Conservation (phyloP, 2,329 filamentous ascomycete genomes). For the Fusarium protoensiforme region DNA sequence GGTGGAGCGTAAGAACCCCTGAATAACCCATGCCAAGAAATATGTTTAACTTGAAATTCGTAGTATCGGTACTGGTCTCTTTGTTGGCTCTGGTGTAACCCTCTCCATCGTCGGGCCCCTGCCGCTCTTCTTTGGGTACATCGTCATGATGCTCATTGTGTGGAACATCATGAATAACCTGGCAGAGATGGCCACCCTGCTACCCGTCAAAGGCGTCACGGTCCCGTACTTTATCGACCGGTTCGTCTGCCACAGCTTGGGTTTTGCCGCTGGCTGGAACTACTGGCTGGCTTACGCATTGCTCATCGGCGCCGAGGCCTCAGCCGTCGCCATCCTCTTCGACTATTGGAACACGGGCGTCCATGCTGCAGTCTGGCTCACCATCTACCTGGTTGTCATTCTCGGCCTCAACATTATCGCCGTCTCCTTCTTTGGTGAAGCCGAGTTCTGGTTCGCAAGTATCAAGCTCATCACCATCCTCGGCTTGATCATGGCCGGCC, state of each 20-base stretch:
- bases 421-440: slow-evolving; percentile 68
- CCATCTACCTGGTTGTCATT: slow-evolving; percentile 65
- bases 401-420: slow-evolving; percentile 66
- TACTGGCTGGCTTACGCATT: slow-evolving; percentile 72
- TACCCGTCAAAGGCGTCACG: slow-evolving; percentile 67
- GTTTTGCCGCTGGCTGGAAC: slow-evolving; percentile 67
- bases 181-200: slow-evolving; percentile 65
- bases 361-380: slow-evolving; percentile 67
- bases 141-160: slow-evolving; percentile 22
- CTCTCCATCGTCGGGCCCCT: slow-evolving; percentile 20
- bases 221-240: slow-evolving; percentile 67
- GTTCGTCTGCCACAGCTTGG: slow-evolving; percentile 64
- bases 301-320: slow-evolving; percentile 66
- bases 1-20: slow-evolving; percentile 7
- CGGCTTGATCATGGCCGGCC: slow-evolving; percentile 62
- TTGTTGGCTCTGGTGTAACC: slow-evolving; percentile 20
- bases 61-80: slow-evolving; percentile 25
- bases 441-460: slow-evolving; percentile 70
- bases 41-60: background rate
- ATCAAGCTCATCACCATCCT: slow-evolving; percentile 70
- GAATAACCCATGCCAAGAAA: background rate
- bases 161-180: slow-evolving; percentile 45
- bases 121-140: slow-evolving; percentile 19
- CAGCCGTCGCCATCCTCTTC: slow-evolving; percentile 67
- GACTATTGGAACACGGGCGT: slow-evolving; percentile 68